Base-by-base conservation (phyloP, 345 rosid species). In the Aquilaria sinensis region DNA sequence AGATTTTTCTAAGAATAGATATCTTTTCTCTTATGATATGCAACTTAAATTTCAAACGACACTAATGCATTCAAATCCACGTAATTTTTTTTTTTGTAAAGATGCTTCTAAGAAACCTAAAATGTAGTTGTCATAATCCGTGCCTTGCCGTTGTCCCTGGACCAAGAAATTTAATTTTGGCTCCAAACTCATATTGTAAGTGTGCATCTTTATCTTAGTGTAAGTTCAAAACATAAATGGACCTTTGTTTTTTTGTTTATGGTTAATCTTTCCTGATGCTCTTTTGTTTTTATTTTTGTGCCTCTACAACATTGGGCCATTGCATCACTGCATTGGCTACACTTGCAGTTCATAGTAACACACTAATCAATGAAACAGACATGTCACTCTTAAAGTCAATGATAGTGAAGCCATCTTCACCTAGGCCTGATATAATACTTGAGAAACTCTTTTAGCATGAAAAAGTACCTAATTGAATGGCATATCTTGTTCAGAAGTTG, bases 391-490 rank as follows among this genome's bases (percentile, higher is more conserved):
- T 81, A 57, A 81, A 85, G 75, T 90, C 99, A 47, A 60, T 88
- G 85, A 83, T 82, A 9, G 97, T 83, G 70, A 88, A 73, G 77
- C 82, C 62, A 61, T 66, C 69, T 15, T 61, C 74, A 33, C 64
- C 70, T 0, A 73, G 71, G 77, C 90, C 80, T 72, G 84, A 81
- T 70, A 77, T 77, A 53, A 84, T 77, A 62, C 68, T 94, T 63
- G 88, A 90, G 70, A 77, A 88, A 76, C 72, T 94, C 64, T 80
- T 96, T 6, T 95, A 94, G 65, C 73, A 70, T 30, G 92, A 94
- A 75, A 88, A 88, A 96, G 99, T 93, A 67, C n/a, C 51, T 64
- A 46, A 16, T 55, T 45, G 53, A 60, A 47, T 66, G 60, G 53
- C 32, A n/a, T 70, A 46, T 60, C 49, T 66, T 23, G 60, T 66